Base-by-base conservation (phyloP, 805 yeast genomes). In the Candida awuae region DNA sequence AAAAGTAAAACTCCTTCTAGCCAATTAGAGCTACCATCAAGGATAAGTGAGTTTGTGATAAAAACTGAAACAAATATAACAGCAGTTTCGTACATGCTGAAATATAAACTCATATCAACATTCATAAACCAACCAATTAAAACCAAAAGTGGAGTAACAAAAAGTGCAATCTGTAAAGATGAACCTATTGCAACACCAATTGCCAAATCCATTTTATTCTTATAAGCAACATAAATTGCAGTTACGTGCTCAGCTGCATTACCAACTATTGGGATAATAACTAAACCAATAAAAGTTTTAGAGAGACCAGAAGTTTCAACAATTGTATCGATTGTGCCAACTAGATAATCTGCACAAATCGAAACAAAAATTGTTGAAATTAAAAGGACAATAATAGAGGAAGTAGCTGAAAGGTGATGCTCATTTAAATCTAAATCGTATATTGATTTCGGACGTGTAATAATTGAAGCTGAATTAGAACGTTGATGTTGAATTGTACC, bases 201-300 rank as follows among this genome's bases (percentile, higher is more conserved):
- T 12, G 98, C 97, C 43, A 92, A 72, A 59, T 92, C 97, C 96
- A 92, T 92, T 65, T 92, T 92, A 62, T 92, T 85, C 64, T 87
- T 87, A 72, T 79, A 76, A 17, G 98, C 97, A 35, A 92, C 97
- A 45, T 86, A 73, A 27, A 92, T 82, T 3, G 97, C 95, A 15
- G 98, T 92, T 37, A 86, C 97, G 61, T 92, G 98, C 62, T 92
- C 98, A 10, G 97, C 97, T 3, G 98, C 98, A 54, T 92, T 92
- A 41, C 97, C 98, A 20, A 92, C 97, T 46, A 92, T 90, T 29
- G 98, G 98, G 46, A 92, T 81, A 33, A 92, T 77, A 50, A 92
- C 81, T 49, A 92, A 69, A 58, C 97, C 97, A 53, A 92, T 86
- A 53, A 92, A 92, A 0, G 97, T 87, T 71, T 90, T 88, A 32